Evolutionary conservation across 768 basidiomycete species (phyloP), one percentile per base, ranked within the genome.

Genomic region (Flagelloscypha sp.): DNA sequence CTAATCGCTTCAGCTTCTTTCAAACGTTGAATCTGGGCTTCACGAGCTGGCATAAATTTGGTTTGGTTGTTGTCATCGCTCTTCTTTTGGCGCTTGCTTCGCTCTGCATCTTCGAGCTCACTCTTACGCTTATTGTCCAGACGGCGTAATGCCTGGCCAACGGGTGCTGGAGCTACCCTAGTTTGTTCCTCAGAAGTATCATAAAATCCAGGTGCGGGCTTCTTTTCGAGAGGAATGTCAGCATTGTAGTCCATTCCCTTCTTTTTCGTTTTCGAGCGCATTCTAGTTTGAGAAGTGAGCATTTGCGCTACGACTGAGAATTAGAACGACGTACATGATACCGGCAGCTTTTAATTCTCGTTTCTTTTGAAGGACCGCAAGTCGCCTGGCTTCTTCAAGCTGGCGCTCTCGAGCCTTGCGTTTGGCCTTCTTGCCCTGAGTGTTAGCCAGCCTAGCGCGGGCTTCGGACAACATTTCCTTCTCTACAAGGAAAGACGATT

Each of bases 391-490:
- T 54, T 99, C 95, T 54, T 99, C 95, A 24, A 99, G 64, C 52
- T 97, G 94, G 40, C 94, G 83, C 52, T 99, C 95, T 29, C 95
- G 76, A 4, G 93, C 95, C 61, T 98, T 99, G 48, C 95, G 83
- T 58, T 99, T 99, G 3, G 95, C 95, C 59, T 99, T 99, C 60
- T 99, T 99, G 23, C 95, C 95, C 58, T 99, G 95, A 0, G 95
- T 99, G 55, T 99, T 99, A 33, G 95, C 95, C 23, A 99, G 70
- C 62, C 95, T 82, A 5, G 95, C 95, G 47, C 95, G 82, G 19
- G 95, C 95, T 58, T 99, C 95, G 1, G 95, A 98, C 50, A 99
- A 63, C 95, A 99, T 98, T 58, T 98, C 95, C 79, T 98, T 98
- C 61, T 98, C 92, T 90, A 48, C 18, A 44, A 9, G 30, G 13